These are phyloP conservation scores for Geranium rotundifolium DNA, from an alignment of 345 rosid genomes.

Conservation along the genomic window DNA sequence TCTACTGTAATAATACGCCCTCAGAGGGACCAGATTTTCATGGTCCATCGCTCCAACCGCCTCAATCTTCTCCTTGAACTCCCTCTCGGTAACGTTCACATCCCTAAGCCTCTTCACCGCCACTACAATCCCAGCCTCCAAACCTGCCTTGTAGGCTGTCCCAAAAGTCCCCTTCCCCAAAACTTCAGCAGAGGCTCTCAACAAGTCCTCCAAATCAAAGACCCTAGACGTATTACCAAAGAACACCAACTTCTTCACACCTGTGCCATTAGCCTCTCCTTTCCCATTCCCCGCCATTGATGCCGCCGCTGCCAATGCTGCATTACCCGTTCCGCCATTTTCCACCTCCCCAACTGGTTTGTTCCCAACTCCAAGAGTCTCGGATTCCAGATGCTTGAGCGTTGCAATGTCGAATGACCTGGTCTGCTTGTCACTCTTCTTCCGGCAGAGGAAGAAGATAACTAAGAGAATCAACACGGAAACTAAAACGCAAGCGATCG, in stretches of 20 bases:
- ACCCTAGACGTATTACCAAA: slow-evolving; percentile 59
- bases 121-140: slow-evolving; percentile 64
- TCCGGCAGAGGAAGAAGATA: slow-evolving; percentile 49
- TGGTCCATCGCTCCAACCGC: slow-evolving; percentile 86
- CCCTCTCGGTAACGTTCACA: slow-evolving; percentile 64
- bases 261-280: slow-evolving; percentile 18
- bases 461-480: slow-evolving; percentile 35
- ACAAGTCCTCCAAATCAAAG: slow-evolving; percentile 87
- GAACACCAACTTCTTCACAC: slow-evolving; percentile 55
- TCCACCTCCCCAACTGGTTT: slow-evolving; percentile 45
- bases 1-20: slow-evolving; percentile 84
- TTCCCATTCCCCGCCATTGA: slow-evolving; percentile 36
- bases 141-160: slow-evolving; percentile 87
- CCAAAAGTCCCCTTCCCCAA: slow-evolving; percentile 93
- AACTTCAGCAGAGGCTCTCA: slow-evolving; percentile 98
- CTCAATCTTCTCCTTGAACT: slow-evolving; percentile 86
- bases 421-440: slow-evolving; percentile 35
- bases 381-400: slow-evolving; percentile 47
- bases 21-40: slow-evolving; percentile 68
- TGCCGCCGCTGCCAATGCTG: slow-evolving; percentile 18
- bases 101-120: slow-evolving; percentile 96
- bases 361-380: slow-evolving; percentile 26
- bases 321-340: slow-evolving; percentile 26
- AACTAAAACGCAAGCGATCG: slow-evolving; percentile 62
- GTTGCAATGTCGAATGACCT: slow-evolving; percentile 57